Evolutionary conservation across 106 monocot genomes (phyloP), one percentile per base, ranked within the genome.

Genomic region (Acorus calamus): DNA sequence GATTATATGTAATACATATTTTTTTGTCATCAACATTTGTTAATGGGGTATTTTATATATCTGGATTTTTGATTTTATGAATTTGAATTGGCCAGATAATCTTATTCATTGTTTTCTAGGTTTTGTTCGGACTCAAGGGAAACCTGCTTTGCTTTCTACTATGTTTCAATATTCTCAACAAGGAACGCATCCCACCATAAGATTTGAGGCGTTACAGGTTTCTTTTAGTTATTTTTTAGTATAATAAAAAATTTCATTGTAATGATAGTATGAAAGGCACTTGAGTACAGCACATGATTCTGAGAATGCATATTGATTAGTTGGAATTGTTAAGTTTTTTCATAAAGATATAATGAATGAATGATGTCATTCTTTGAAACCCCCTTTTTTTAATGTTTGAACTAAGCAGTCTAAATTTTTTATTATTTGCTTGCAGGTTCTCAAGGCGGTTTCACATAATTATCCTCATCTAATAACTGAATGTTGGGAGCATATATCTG

Each of bases 121-220:
- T 61, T 10, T n/a, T 62, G n/a, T 7, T 46, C 57, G 53, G 6
- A 64, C 54, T 57, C 67, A 73, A 53, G 56, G 59, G 63, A 74
- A 67, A 14, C 68, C 73, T 49, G 64, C 65, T 53, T n/a, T 81
- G 43, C 46, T 78, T 58, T 49, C 11, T 75, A 11, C 75, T 68
- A 50, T 92, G 44, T 66, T 92, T 64, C 71, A 81, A 47, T 73
- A 74, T 59, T 65, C 71, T 46, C 73, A 81, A 11, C 57, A 63
- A 43, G 71, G 73, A 60, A 67, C 52, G 53, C 76, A 81, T 66
- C 64, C 62, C 52, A 79, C 69, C 66, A 60, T 87, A 53, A 70
- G 63, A 57, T 73, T 73, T 63, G 92, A 84, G 72, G 65, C 92
- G 41, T 74, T 92, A 62, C 92, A 92, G 92, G 92, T 84, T 28